A percentile compares a stretch with the other conserved stretches of the same genome.
Evolutionary conservation across 495 filamentous ascomycete species (phyloP).

Genomic region (Daldinia concentrica): DNA sequence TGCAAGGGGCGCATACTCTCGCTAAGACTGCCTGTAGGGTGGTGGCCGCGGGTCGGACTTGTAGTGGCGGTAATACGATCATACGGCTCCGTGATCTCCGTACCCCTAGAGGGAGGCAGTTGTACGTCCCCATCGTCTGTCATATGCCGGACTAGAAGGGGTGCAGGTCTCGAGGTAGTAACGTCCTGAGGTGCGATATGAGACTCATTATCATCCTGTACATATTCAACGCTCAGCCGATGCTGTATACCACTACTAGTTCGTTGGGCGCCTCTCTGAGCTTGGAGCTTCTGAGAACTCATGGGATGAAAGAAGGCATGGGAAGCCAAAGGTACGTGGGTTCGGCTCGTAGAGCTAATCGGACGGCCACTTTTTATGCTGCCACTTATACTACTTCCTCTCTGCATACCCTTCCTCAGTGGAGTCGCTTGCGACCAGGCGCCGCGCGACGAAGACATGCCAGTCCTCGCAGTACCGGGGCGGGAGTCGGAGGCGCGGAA

Average conservation of each 20-base stretch:
- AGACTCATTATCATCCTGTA: constrained; percentile 48
- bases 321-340: constrained; percentile 89
- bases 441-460: constrained; percentile 59
- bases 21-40: constrained; percentile 72
- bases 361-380: constrained; percentile 64
- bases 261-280: constrained; percentile 73
- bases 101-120: constrained; percentile 76
- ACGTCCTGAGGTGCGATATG: constrained; percentile 55
- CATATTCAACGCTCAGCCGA: constrained; percentile 50
- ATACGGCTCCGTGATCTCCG: constrained; percentile 73
- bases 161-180: constrained; percentile 59
- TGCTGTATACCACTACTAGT: constrained; percentile 52
- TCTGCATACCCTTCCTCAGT: constrained; percentile 56
- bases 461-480: constrained; percentile 59
- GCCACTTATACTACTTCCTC: constrained; percentile 53
- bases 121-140: constrained; percentile 64
- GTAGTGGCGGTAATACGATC: constrained; percentile 78
- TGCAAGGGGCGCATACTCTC: constrained; percentile 81
- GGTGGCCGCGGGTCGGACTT: constrained; percentile 71
- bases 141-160: constrained; percentile 43
- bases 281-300: constrained; percentile 95
- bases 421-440: constrained; percentile 60
- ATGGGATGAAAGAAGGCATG: constrained; percentile 95
- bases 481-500: constrained; percentile 57
- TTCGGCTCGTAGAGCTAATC: constrained; percentile 72